These are phyloP conservation scores for Carex littledalei DNA, from an alignment of 176 grass and related monocot species.

Conservation along the genomic window DNA sequence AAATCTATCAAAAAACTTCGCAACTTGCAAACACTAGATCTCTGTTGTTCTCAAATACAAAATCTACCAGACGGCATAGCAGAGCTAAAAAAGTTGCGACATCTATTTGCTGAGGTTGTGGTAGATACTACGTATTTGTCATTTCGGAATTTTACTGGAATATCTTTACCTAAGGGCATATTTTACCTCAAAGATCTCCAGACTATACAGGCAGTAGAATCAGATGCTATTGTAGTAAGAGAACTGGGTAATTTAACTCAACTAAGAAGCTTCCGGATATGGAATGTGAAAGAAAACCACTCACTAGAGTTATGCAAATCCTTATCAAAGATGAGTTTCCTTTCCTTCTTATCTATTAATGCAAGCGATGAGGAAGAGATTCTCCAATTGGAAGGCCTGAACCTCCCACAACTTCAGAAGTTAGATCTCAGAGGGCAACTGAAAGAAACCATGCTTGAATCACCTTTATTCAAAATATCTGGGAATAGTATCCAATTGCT, in stretches of 20 bases:
- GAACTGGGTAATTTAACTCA: background rate
- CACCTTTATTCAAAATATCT: background rate
- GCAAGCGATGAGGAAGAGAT: background rate
- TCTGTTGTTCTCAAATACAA: accelerated
- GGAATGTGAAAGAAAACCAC: background rate
- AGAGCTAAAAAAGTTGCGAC: conserved; percentile 20
- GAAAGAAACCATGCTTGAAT: conserved; percentile 10
- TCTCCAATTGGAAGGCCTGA: conserved; percentile 14
- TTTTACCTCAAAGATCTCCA: conserved; percentile 17
- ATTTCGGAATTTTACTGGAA: background rate
- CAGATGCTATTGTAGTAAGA: background rate
- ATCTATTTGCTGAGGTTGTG: background rate
- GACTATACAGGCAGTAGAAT: background rate
- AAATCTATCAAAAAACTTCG: conserved; percentile 7
- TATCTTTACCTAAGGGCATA: background rate
- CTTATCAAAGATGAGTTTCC: conserved; percentile 8
- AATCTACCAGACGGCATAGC: background rate
- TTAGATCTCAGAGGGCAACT: background rate
- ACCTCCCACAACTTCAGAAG: conserved; percentile 12
- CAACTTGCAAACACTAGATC: conserved; percentile 31
- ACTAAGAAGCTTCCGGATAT: conserved; percentile 16
- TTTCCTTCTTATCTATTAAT: background rate
- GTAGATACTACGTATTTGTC: background rate
- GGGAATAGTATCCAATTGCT: background rate
- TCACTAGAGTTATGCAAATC: background rate